Evolutionary conservation across 768 basidiomycete species (phyloP).

Genomic region (Mycena galericulata): DNA sequence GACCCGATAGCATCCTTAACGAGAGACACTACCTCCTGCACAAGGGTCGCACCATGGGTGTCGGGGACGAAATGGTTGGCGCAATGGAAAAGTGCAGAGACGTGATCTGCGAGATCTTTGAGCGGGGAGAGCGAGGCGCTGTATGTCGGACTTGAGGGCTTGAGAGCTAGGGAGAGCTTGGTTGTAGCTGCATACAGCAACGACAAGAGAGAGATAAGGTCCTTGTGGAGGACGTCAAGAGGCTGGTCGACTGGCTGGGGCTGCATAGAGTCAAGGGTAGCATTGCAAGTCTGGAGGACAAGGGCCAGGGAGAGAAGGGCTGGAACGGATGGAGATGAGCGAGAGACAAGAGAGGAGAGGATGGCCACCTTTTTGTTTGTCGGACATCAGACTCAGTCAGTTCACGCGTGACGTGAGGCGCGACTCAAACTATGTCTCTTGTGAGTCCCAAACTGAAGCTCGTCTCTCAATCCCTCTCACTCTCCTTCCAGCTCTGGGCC

Average conservation of each 20-base stretch:
- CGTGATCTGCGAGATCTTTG: slow-evolving; percentile 62
- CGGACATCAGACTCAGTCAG: slow-evolving; percentile 45
- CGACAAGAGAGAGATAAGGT: slow-evolving; percentile 68
- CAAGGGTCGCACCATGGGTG: slow-evolving; percentile 60
- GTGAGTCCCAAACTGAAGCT: background rate
- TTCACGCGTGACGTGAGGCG: slow-evolving; percentile 12
- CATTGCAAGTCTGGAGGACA: slow-evolving; percentile 52
- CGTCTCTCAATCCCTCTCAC: slow-evolving; percentile 29
- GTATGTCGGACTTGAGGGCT: slow-evolving; percentile 66
- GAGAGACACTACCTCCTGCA: slow-evolving; percentile 55
- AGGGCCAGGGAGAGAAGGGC: slow-evolving; percentile 48
- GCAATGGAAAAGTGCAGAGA: slow-evolving; percentile 65
- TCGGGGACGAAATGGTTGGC: slow-evolving; percentile 54
- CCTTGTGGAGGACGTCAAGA: slow-evolving; percentile 60
- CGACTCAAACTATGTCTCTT: too few species aligned
- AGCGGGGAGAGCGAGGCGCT: slow-evolving; percentile 63
- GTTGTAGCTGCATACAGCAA: slow-evolving; percentile 69
- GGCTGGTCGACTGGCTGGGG: slow-evolving; percentile 39
- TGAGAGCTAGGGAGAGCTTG: slow-evolving; percentile 72
- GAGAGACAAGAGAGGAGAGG: background rate
- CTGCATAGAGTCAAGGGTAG: slow-evolving; percentile 47
- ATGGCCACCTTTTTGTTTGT: slow-evolving; percentile 54
- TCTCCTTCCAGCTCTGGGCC: slow-evolving; percentile 27
- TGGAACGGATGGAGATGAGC: slow-evolving; percentile 27
- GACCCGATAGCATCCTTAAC: slow-evolving; percentile 58